Base-by-base conservation (phyloP, 1,139 yeast species). In the Sugiyamaella castrensis region DNA sequence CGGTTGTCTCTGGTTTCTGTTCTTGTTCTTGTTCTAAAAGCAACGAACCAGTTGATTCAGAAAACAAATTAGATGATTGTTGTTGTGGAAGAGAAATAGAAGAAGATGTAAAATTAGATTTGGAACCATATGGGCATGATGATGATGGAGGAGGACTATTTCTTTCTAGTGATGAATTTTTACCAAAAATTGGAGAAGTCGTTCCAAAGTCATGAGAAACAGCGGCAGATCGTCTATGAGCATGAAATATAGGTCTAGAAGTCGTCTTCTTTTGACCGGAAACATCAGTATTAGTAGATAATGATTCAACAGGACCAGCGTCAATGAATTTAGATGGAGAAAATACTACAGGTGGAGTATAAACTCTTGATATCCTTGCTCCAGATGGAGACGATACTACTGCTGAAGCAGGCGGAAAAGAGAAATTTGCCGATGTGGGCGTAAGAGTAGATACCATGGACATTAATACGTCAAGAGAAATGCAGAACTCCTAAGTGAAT, bases 151-250 rank as follows among this genome's bases (percentile, higher is more conserved):
- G 37, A 11, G 42, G 43, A 13, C 37, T 31, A 8, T 43, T 30
- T 24, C 37, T 36, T 13, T n/a, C 34, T 31, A 5, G 13, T 1
- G 46, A 36, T 2, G 41, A 36, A 10, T 38, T 35, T 6, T 32
- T 19, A 28, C 39, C 27, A 15, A 40, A 34, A 16, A 40, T 26
- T 8, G 46, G 43, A 6, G 48, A 41, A 24, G 47, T 31, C 26
- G 37, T 31, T 12, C 46, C 51, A 31, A 58, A 57, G 43, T 61
- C 65, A 35, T 56, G 57, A 15, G 65, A 61, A 9, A 67, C 64
- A 9, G 71, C 71, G 2, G 65, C 71, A 4, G 69, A 64, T 26
- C 71, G 60, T 27, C 70, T 58, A 50, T 67, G 71, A 19, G 64
- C 61, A 41, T 63, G 66, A 40, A 51, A 46, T 26, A 47, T 45